These are phyloP conservation scores for Trametes cubensis DNA, from an alignment of 768 basidiomycete species.

Conservation along the genomic window DNA sequence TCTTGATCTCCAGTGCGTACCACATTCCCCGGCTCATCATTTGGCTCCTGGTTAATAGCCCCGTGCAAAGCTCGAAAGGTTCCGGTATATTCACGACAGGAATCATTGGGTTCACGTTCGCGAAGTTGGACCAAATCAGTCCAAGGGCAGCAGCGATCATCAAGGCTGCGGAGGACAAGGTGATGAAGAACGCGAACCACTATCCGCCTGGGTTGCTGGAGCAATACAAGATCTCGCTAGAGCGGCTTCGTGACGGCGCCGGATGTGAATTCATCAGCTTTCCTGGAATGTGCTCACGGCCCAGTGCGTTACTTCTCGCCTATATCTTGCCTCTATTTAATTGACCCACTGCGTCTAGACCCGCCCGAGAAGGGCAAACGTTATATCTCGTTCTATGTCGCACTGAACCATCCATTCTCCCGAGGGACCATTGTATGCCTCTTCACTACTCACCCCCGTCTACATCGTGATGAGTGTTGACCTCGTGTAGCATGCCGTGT, in stretches of 20 bases:
- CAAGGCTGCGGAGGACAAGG: slow-evolving; percentile 30
- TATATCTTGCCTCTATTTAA: not conserved
- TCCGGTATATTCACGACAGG: slow-evolving; percentile 35
- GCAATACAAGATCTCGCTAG: slow-evolving; percentile 45
- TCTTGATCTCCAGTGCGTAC: slow-evolving; percentile 37
- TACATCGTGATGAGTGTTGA: not conserved
- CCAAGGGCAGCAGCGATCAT: slow-evolving; percentile 29
- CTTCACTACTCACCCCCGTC: not conserved
- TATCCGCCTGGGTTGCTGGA: slow-evolving; percentile 40
- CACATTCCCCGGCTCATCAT: not conserved
- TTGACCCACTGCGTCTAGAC: slow-evolving; percentile 26
- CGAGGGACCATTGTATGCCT: slow-evolving; percentile 50
- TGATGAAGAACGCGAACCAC: slow-evolving; percentile 28
- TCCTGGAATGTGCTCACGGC: slow-evolving; percentile 31
- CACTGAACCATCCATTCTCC: slow-evolving; percentile 49
- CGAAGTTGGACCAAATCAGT: slow-evolving; percentile 28
- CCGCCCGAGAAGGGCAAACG: slow-evolving; percentile 42
- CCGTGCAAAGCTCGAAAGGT: slow-evolving; percentile 23
- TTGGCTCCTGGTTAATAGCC: not conserved
- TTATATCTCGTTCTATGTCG: slow-evolving; percentile 43
- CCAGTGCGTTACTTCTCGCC: slow-evolving; percentile 27
- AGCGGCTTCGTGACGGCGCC: slow-evolving; percentile 32
- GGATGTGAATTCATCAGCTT: slow-evolving; percentile 39
- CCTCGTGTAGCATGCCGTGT: slow-evolving; percentile 34
- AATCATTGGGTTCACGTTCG: slow-evolving; percentile 32